phyloP scores from a whole-genome alignment of 2,329 filamentous ascomycete species.

The Cercospora sp. region DNA sequence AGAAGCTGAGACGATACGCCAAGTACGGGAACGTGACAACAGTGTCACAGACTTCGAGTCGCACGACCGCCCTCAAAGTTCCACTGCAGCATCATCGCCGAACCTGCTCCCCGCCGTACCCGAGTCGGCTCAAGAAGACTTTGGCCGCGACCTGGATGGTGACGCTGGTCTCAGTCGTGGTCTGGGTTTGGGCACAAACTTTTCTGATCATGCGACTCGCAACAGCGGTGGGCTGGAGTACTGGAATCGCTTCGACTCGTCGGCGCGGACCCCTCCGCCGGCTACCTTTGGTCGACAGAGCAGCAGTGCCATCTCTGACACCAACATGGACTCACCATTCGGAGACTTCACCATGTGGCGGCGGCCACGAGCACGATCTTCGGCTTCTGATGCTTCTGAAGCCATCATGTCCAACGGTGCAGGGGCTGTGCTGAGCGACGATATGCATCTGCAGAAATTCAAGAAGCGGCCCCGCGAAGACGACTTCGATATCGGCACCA shows the following conservation, averaged over 20 bases:
- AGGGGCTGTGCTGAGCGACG: constrained; percentile 35
- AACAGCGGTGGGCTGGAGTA: constrained; percentile 72
- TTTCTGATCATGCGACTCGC: constrained; percentile 71
- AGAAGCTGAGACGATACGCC: constrained; percentile 92
- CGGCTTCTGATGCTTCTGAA: constrained; percentile 38
- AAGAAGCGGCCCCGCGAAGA: constrained; percentile 89
- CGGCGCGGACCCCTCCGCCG: constrained; percentile 64
- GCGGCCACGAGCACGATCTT: constrained; percentile 37
- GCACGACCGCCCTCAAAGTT: constrained; percentile 47
- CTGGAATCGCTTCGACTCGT: constrained; percentile 77
- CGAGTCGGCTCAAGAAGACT: constrained; percentile 65
- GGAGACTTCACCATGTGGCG: constrained; percentile 31
- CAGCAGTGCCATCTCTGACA: constrained; percentile 60
- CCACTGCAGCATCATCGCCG: constrained; percentile 68
- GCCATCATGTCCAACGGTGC: constrained; percentile 25
- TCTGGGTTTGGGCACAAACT: constrained; percentile 61
- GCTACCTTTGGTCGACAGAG: constrained; percentile 58
- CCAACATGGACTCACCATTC: constrained; percentile 69
- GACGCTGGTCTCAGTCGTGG: constrained; percentile 27
- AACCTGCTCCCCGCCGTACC: constrained; percentile 59
- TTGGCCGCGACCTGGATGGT: constrained; percentile 61
- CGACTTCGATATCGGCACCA: constrained; percentile 81
- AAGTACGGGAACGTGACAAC: constrained; percentile 84
- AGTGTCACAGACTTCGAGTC: constrained; percentile 43
- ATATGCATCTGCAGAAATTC: constrained; percentile 40